Evolutionary conservation across 768 basidiomycete species (phyloP).

Genomic region (Rhodotorula sphaerocarpa): DNA sequence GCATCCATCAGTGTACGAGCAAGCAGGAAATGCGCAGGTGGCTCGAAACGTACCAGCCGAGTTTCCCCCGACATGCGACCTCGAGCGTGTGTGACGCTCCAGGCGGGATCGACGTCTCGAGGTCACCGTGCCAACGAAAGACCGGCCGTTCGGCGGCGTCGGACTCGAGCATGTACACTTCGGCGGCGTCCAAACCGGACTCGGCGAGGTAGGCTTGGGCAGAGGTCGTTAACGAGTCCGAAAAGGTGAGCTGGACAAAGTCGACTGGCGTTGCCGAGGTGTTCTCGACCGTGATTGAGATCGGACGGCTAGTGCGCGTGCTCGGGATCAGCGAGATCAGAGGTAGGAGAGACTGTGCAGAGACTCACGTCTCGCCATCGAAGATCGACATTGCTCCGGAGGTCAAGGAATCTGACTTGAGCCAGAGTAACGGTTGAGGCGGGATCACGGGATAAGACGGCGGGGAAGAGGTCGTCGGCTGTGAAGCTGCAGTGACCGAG

Average conservation of each 20-base stretch:
- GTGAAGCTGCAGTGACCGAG: too few species aligned
- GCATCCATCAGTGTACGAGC: not conserved
- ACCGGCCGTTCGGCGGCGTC: slow-evolving; percentile 67
- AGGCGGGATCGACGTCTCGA: slow-evolving; percentile 54
- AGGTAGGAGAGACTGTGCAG: not conserved
- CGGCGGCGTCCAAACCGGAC: slow-evolving; percentile 68
- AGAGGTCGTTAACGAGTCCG: slow-evolving; percentile 75
- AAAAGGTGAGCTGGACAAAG: slow-evolving; percentile 75
- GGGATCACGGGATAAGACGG: too few species aligned
- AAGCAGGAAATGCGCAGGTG: not conserved
- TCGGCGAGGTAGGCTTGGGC: slow-evolving; percentile 70
- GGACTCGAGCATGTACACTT: slow-evolving; percentile 84
- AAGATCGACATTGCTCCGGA: slow-evolving; percentile 93
- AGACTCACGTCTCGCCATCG: slow-evolving; percentile 74
- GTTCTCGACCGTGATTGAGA: slow-evolving; percentile 77
- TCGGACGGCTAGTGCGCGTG: not conserved
- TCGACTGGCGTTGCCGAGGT: slow-evolving; percentile 72
- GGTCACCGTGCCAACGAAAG: slow-evolving; percentile 60
- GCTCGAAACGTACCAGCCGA: slow-evolving; percentile 73
- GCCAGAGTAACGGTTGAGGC: slow-evolving; percentile 76
- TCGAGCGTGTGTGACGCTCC: slow-evolving; percentile 63
- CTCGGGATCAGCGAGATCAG: too few species aligned
- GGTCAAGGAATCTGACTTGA: slow-evolving; percentile 77
- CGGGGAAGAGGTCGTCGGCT: too few species aligned
- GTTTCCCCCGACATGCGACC: slow-evolving; percentile 75